These are phyloP conservation scores for Gossypium stocksii DNA, from an alignment of 345 rosid species.

Conservation along the genomic window DNA sequence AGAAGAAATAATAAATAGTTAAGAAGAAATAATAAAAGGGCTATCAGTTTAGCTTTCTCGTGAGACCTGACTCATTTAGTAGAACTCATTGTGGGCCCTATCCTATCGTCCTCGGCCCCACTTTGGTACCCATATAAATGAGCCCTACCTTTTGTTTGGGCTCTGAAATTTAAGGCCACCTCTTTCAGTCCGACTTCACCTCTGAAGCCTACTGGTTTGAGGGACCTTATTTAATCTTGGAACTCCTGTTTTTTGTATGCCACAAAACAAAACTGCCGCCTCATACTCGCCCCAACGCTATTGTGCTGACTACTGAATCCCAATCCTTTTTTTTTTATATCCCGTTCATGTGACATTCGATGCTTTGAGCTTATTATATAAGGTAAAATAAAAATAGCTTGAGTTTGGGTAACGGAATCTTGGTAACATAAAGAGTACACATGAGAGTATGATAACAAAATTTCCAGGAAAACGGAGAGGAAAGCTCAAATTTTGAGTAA, in stretches of 20 bases:
- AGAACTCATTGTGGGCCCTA: constrained; percentile 5
- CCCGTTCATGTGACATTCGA: too few species aligned
- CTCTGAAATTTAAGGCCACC: not conserved
- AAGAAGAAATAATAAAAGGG: not conserved
- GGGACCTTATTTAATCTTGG: not conserved
- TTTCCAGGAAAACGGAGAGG: not conserved
- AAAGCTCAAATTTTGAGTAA: not conserved
- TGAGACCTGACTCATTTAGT: constrained; percentile 8
- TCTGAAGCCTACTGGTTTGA: not conserved
- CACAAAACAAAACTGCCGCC: not conserved
- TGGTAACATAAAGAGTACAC: not conserved
- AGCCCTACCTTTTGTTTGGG: constrained; percentile 7
- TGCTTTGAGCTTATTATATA: not conserved
- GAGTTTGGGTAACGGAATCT: not conserved
- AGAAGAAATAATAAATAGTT: too few species aligned
- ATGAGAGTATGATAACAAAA: constrained; percentile 11
- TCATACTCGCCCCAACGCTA: not conserved
- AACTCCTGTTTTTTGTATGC: not conserved
- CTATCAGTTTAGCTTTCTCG: constrained; percentile 21
- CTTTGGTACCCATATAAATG: not conserved
- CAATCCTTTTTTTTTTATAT: too few species aligned
- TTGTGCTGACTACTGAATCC: too few species aligned
- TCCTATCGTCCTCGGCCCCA: not conserved
- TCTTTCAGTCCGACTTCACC: not conserved
- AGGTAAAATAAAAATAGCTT: not conserved